These are phyloP conservation scores for Colletotrichum cordylinicola DNA, from an alignment of 2,329 filamentous ascomycete genomes.

Conservation along the genomic window DNA sequence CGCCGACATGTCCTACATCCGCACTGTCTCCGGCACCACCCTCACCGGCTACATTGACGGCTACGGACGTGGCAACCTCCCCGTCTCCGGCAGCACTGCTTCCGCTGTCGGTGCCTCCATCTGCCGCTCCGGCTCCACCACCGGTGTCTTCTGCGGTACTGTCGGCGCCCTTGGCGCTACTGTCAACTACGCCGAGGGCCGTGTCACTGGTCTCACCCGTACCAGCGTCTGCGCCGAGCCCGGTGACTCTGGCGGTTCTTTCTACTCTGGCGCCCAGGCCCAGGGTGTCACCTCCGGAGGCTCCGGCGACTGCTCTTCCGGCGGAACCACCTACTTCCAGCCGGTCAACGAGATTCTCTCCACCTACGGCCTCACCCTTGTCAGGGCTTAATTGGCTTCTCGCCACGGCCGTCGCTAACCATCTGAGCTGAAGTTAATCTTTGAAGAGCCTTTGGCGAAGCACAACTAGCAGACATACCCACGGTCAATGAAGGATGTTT, in stretches of 20 bases:
- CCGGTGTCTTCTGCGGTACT: slow-evolving; percentile 42
- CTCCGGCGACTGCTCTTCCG: slow-evolving; percentile 40
- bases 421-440: not conserved
- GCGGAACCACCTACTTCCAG: slow-evolving; percentile 46
- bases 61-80: slow-evolving; percentile 36
- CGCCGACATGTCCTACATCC: slow-evolving; percentile 43
- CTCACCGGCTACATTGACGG: slow-evolving; percentile 37
- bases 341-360: slow-evolving; percentile 46
- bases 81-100: slow-evolving; percentile 42
- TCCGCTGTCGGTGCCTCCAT: slow-evolving; percentile 38
- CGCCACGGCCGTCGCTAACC: not conserved
- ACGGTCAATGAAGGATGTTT: not conserved
- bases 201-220: slow-evolving; percentile 44
- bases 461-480: not conserved
- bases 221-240: slow-evolving; percentile 46
- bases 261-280: slow-evolving; percentile 44
- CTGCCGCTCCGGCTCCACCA: slow-evolving; percentile 48
- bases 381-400: slow-evolving; percentile 23
- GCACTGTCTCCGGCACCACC: slow-evolving; percentile 37
- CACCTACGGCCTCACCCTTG: slow-evolving; percentile 38
- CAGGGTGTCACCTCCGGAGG: slow-evolving; percentile 48
- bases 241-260: slow-evolving; percentile 46
- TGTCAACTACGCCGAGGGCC: slow-evolving; percentile 42
- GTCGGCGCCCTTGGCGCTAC: slow-evolving; percentile 38
- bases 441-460: not conserved